phyloP scores from a whole-genome alignment of 331 rosid genomes.

The Quercus tomentella region DNA sequence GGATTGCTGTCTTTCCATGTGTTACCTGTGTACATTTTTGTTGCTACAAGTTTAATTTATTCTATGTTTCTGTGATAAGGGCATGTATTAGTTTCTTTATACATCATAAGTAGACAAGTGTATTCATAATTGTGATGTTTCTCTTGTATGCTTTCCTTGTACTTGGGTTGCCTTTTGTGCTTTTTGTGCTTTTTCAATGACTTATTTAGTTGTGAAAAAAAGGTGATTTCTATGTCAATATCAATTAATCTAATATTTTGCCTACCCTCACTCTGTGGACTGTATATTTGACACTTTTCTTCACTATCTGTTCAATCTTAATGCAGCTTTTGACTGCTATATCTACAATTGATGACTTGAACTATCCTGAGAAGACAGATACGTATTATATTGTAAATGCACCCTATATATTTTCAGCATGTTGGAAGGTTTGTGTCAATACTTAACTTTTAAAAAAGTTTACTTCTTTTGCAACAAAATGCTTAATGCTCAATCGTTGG shows the following conservation, averaged over 20 bases:
- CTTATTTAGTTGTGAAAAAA: no score
- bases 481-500: slow-evolving; percentile 7
- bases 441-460: background rate
- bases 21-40: background rate
- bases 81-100: background rate
- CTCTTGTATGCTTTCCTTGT: no score
- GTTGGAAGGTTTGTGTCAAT: slow-evolving; percentile 85
- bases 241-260: background rate
- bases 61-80: background rate
- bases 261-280: background rate
- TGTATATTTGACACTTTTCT: slow-evolving; percentile 19
- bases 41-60: background rate
- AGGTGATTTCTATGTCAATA: background rate
- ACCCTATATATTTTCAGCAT: slow-evolving; percentile 90
- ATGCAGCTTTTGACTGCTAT: slow-evolving; percentile 84
- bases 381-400: slow-evolving; percentile 80
- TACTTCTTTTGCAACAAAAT: slow-evolving; percentile 8
- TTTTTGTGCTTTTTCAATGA: no score
- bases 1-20: background rate
- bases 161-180: no score
- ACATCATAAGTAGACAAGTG: background rate
- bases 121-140: no score
- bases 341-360: slow-evolving; percentile 89
- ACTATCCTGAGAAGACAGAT: slow-evolving; percentile 97
- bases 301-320: slow-evolving; percentile 11